These are phyloP conservation scores for Beta macrorhiza DNA, from an alignment of 179 eudicot species.

Conservation along the genomic window DNA sequence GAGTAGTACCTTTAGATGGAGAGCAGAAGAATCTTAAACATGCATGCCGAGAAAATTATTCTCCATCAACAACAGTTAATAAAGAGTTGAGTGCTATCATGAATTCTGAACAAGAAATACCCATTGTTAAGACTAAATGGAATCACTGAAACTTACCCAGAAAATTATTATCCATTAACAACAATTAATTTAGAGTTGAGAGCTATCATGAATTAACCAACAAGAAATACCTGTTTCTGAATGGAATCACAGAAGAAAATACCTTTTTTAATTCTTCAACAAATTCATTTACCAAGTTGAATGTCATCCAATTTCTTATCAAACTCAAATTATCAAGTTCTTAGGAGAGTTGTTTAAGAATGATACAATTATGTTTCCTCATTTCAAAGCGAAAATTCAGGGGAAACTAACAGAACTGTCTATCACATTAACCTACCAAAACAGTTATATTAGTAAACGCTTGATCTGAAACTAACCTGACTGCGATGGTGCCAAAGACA, in stretches of 20 bases:
- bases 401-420: not conserved
- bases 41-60: not conserved
- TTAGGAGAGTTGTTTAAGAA: not conserved
- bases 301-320: not conserved
- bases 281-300: not conserved
- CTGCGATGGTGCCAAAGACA: slow-evolving; percentile 55
- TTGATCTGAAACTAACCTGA: slow-evolving; percentile 51
- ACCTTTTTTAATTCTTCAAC: not conserved
- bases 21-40: slow-evolving; percentile 14
- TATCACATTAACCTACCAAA: not conserved
- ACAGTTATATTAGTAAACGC: not conserved
- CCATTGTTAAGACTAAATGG: not conserved
- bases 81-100: not conserved
- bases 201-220: too few relatives aligned
- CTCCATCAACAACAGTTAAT: not conserved
- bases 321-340: not conserved
- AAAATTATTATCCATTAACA: too few relatives aligned
- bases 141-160: not conserved
- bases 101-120: not conserved
- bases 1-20: slow-evolving; percentile 53
- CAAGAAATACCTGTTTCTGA: too few relatives aligned
- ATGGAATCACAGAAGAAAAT: too few relatives aligned
- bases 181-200: too few relatives aligned
- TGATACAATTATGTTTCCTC: not conserved
- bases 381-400: not conserved